Base-by-base conservation (phyloP, 1,139 yeast species). In the Nakaseomyces bracarensis region DNA sequence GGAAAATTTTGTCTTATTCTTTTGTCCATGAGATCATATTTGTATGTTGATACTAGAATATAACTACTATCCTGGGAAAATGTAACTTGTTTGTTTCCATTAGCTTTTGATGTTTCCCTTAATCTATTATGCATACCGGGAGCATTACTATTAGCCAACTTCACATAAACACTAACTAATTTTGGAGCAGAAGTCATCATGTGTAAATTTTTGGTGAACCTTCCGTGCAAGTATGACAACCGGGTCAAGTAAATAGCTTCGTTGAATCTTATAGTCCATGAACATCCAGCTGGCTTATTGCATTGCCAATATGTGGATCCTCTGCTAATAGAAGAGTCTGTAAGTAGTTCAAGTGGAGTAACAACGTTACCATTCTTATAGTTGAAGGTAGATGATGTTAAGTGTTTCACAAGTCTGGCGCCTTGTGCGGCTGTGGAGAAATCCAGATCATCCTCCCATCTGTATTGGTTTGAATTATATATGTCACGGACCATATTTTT, bases 161-260 rank as follows among this genome's bases (percentile, higher is more conserved):
- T 51, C 9, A 65, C 59, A 41, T 53, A 66, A 0, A 67, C 40
- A 2, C 65, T 54, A 1, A 64, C 49, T 1, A 36, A 39, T 35
- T 52, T 58, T 3, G 71, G 71, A 8, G 67, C 64, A 2, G 69
- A 64, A 18, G 63, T 58, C 54, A 65, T 53, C 21, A 63, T 45
- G 25, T 60, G 61, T 9, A 61, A 40, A 40, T 61, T 61, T 40
- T 64, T 64, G 10, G 54, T 46, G 19, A 64, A 59, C 22, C 64
- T 51, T 7, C 61, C 61, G 44, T 66, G 69, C 3, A 53, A 16
- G 47, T 66, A 66, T 3, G 52, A 48, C n/a, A 66, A 38, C 23
- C 52, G 57, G 10, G 59, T 62, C 39, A 66, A 40, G 44, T 60
- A 61, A 1, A 65, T 46, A 10, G 70, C 67, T 34, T 63, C 62